These are phyloP conservation scores for Diophrys sp. DNA, from an alignment of 73 alveolate species.

Conservation along the genomic window DNA sequence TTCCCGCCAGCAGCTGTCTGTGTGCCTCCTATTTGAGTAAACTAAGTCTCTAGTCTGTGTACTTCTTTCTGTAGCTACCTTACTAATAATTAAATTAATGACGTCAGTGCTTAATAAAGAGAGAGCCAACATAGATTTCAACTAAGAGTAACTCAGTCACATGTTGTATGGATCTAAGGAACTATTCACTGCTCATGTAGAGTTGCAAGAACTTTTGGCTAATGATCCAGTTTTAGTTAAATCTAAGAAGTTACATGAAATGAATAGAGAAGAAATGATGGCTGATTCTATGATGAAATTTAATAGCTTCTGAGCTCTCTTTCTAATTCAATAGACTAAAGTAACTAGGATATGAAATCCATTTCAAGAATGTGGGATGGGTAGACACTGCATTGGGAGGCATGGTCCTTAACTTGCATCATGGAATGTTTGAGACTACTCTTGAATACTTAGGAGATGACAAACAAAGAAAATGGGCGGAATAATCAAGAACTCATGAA, in stretches of 20 bases:
- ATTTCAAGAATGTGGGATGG: background rate
- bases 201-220: background rate
- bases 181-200: background rate
- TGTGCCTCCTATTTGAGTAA: too few relatives aligned
- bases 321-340: background rate
- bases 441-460: slow-evolving; percentile 48
- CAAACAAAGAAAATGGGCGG: slow-evolving; percentile 37
- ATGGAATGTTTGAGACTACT: slow-evolving; percentile 46
- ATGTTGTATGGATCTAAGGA: slow-evolving; percentile 10
- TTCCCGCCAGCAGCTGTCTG: too few relatives aligned
- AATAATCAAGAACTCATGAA: slow-evolving; percentile 4
- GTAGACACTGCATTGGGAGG: background rate
- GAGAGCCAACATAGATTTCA: background rate
- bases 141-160: slow-evolving; percentile 2
- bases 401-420: slow-evolving; percentile 11
- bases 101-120: slow-evolving; percentile 3
- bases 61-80: too few relatives aligned
- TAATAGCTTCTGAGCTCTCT: too few relatives aligned
- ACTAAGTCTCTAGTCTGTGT: too few relatives aligned
- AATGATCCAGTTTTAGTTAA: slow-evolving; percentile 17
- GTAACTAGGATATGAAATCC: background rate
- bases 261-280: slow-evolving; percentile 34
- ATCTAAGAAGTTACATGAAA: slow-evolving; percentile 12
- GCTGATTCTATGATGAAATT: too few relatives aligned
- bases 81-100: background rate